Base-by-base conservation (phyloP, 208 protist genomes). In the Tritrichomonas foetus region DNA sequence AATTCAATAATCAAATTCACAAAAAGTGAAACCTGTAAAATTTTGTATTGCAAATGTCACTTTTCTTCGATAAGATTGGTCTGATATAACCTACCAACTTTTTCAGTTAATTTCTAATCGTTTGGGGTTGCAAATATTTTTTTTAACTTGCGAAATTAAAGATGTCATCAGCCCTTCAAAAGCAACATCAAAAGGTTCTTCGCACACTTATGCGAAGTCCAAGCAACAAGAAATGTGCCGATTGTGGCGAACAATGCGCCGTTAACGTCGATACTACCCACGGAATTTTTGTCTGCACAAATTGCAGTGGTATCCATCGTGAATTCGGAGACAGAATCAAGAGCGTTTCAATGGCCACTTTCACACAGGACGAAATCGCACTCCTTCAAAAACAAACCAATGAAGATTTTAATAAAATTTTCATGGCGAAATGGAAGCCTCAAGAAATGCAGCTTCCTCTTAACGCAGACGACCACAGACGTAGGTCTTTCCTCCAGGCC, bases 261-360 rank as follows among this genome's bases (percentile, higher is more conserved):
- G 74, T 82, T 82, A 25, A 82, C n/a, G 74, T 82, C 41, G 74
- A 82, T 36, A 82, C 74, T 30, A 82, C 74, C 30, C n/a, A 82
- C 41, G 74, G n/a, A 22, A 82, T 82, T 82, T 82, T 82, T 36
- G n/a, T 82, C 47, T 82, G 74, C 41, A 47, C 74, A 53, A 82
- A 47, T 44, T 82, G 74, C 74, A 47, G n/a, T 20, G 74, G 74
- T 22, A 82, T 82, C 25, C 74, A 82, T 36, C 74, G 74, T 82
- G 74, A 82, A 25, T 82, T 82, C 41, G 74, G 74, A 49, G n/a
- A 47, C 74, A 33, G 74, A 47, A 82, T 82, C 30, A 82, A 82
- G 50, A 47, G n/a, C 1, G 74, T 82, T 44, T 82, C 74, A 5
- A 82, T 82, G 74, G 74, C 74, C n/a, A 50, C 74, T 47, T 82